Conservation (phyloP, 2,329 filamentous ascomycete species). For the Alternaria gaisen region DNA sequence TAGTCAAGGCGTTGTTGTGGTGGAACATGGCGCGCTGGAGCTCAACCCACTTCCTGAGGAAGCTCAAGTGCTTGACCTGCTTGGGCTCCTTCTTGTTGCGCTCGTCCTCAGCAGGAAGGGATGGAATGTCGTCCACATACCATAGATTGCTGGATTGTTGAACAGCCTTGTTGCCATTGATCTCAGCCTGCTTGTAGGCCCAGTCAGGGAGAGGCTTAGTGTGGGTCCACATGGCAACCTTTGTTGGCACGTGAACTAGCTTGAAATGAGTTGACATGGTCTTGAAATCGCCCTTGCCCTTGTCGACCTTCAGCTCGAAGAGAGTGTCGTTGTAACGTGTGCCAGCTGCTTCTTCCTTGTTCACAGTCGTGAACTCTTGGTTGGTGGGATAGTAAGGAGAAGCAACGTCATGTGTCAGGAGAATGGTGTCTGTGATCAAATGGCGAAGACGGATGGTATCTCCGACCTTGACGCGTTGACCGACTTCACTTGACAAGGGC, state of each 20-base stretch:
- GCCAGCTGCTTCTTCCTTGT: constrained; percentile 74
- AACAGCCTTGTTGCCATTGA: constrained; percentile 98
- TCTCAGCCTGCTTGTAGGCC: constrained; percentile 96
- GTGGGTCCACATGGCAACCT: constrained; percentile 99
- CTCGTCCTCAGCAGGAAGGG: constrained; percentile 73
- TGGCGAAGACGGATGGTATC: constrained; percentile 89
- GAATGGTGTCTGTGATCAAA: constrained; percentile 81
- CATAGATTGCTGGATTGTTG: constrained; percentile 90
- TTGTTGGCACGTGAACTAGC: constrained; percentile 90
- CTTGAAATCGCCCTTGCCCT: constrained; percentile 83
- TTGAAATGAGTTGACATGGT: constrained; percentile 94
- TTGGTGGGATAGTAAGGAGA: constrained; percentile 97
- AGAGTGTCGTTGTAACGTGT: constrained; percentile 85
- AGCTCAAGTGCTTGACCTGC: constrained; percentile 83
- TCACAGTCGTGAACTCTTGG: constrained; percentile 93
- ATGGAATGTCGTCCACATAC: constrained; percentile 92
- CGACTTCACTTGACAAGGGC: constrained; percentile 59
- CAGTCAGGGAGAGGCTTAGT: constrained; percentile 94
- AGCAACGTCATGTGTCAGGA: constrained; percentile 95
- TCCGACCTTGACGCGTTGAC: constrained; percentile 78
- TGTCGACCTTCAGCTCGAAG: constrained; percentile 93
- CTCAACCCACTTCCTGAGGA: constrained; percentile 94
- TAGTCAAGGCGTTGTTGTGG: constrained; percentile 98
- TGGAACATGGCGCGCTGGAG: constrained; percentile 98
- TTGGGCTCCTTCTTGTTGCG: constrained; percentile 79